Evolutionary conservation across 2,329 filamentous ascomycete genomes (phyloP).

Genomic region (Grosmannia huntii): DNA sequence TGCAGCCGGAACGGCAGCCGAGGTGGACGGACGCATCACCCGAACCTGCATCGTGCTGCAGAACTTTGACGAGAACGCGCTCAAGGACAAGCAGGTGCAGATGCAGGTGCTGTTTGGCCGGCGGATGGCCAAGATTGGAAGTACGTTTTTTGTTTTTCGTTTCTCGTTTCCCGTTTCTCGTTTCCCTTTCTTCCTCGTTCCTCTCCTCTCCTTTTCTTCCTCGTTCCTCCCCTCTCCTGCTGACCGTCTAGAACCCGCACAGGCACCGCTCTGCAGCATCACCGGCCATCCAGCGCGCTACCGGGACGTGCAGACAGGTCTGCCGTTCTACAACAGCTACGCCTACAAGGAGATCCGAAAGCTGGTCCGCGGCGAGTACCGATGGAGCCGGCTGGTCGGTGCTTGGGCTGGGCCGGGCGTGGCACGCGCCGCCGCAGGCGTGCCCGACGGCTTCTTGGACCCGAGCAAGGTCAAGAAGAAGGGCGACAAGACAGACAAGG

Average conservation of each 20-base stretch:
- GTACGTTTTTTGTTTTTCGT: constrained; percentile 18
- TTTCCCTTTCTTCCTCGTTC: too few species aligned
- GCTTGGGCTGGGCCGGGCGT: constrained; percentile 63
- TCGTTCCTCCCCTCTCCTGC: too few species aligned
- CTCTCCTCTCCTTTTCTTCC: too few species aligned
- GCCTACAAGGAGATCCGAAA: constrained; percentile 76
- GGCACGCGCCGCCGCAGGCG: constrained; percentile 55
- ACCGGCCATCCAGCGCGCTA: constrained; percentile 73
- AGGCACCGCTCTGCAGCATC: constrained; percentile 58
- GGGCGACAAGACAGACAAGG: not conserved
- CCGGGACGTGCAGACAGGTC: constrained; percentile 69
- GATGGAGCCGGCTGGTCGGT: constrained; percentile 70
- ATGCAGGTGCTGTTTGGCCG: constrained; percentile 46
- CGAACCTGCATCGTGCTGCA: constrained; percentile 47
- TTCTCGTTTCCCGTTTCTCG: not conserved
- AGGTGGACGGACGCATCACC: constrained; percentile 37
- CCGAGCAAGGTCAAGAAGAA: constrained; percentile 11
- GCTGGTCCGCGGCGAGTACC: constrained; percentile 59
- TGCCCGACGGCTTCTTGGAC: constrained; percentile 60
- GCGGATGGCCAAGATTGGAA: constrained; percentile 44
- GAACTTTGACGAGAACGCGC: constrained; percentile 43
- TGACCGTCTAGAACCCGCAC: constrained; percentile 30
- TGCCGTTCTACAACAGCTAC: constrained; percentile 66
- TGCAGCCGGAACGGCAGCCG: constrained; percentile 17
- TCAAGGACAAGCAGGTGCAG: constrained; percentile 43